A percentile compares a stretch with the other conserved stretches of the same genome.
Evolutionary conservation across 257 asterid genomes (phyloP).

Genomic region (Datura wrightii): DNA sequence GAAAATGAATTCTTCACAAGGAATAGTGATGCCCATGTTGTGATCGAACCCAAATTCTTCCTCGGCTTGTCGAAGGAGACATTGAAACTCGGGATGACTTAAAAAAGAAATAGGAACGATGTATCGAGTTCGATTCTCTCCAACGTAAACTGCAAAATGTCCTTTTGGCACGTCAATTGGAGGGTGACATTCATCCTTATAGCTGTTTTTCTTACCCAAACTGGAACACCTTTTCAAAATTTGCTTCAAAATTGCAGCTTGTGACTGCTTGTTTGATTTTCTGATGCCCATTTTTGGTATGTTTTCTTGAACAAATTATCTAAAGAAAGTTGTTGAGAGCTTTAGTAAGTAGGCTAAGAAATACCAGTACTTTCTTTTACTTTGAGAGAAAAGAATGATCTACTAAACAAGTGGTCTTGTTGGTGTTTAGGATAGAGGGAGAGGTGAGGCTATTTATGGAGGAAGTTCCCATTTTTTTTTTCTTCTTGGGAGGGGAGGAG

Average conservation of each 20-base stretch:
- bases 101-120: conserved; percentile 56
- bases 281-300: conserved; percentile 32
- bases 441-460: conserved; percentile 29
- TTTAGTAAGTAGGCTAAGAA: background rate
- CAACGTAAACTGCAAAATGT: conserved; percentile 57
- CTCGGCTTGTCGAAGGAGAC: conserved; percentile 52
- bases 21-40: conserved; percentile 57
- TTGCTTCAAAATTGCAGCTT: conserved; percentile 39
- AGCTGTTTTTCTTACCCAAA: conserved; percentile 15
- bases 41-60: conserved; percentile 62
- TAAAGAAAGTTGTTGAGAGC: background rate
- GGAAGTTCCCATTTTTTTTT: background rate
- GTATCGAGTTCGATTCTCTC: conserved; percentile 53
- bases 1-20: conserved; percentile 56
- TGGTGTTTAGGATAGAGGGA: background rate
- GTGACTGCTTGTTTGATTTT: conserved; percentile 33
- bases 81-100: conserved; percentile 51
- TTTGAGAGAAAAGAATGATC: background rate
- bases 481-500: no score
- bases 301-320: background rate
- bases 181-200: background rate
- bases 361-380: background rate
- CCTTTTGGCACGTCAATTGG: conserved; percentile 61
- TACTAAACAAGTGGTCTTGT: conserved; percentile 23
- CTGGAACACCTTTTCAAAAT: conserved; percentile 39